Evolutionary conservation across 169 alveolate species (phyloP).

Genomic region (Plasmodium blacklocki): DNA sequence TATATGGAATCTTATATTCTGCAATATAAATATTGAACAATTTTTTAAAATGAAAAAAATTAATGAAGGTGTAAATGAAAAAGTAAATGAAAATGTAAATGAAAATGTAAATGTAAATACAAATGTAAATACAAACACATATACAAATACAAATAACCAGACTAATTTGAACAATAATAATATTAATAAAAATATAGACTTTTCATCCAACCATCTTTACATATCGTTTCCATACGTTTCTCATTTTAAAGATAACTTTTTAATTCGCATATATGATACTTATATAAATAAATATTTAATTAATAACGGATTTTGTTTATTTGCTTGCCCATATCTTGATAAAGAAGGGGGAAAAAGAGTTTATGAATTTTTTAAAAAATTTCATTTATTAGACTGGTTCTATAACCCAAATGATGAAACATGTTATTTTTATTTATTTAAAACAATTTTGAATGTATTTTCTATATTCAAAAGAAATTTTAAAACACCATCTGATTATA

Average conservation of each 20-base stretch:
- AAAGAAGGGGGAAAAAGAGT: slow-evolving; percentile 32
- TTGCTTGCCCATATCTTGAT: slow-evolving; percentile 70
- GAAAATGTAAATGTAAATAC: background rate
- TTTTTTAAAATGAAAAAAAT: background rate
- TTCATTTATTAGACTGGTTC: slow-evolving; percentile 60
- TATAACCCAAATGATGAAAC: slow-evolving; percentile 44
- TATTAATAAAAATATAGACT: background rate
- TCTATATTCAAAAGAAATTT: slow-evolving; percentile 39
- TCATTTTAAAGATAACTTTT: slow-evolving; percentile 1
- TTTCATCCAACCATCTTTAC: background rate
- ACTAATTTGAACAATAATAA: background rate
- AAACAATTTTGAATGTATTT: slow-evolving; percentile 39
- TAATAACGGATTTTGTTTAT: slow-evolving; percentile 21
- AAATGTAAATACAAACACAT: background rate
- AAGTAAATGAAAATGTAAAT: too few relatives aligned
- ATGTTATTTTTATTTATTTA: slow-evolving; percentile 49
- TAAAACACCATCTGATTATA: slow-evolving; percentile 8
- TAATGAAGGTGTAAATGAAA: background rate
- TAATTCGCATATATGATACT: slow-evolving; percentile 35
- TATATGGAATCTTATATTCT: slow-evolving; percentile 51
- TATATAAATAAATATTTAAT: slow-evolving; percentile 29
- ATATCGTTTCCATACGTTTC: background rate
- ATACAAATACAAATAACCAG: background rate
- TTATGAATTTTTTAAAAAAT: slow-evolving; percentile 40
- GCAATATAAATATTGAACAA: background rate